phyloP scores from a whole-genome alignment of 78 protist species.

The Protostelium mycophagum region DNA sequence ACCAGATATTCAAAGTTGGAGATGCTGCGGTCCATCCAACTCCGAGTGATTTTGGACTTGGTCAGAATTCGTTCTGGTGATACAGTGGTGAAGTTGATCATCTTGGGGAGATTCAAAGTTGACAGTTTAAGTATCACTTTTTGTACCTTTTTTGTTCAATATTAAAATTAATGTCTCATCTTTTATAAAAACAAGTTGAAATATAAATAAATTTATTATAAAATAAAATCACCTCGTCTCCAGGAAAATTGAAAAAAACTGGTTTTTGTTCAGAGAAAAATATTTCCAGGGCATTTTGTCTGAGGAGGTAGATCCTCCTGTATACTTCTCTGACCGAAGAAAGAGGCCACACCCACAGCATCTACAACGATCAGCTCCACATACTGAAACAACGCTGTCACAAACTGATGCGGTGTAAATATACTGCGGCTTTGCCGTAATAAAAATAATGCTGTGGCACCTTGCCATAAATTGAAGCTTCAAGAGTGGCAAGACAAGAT shows the following conservation, averaged over 20 bases:
- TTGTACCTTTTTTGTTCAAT: too few relatives aligned
- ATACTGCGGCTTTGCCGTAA: too few relatives aligned
- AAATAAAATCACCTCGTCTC: constrained; percentile 44
- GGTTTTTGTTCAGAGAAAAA: constrained; percentile 52
- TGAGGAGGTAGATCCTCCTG: constrained; percentile 50
- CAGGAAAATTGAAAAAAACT: constrained; percentile 32
- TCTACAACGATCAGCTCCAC: too few relatives aligned
- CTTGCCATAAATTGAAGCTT: background rate
- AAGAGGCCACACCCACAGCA: background rate
- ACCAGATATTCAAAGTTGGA: constrained; percentile 83
- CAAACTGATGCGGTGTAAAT: too few relatives aligned
- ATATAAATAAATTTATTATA: too few relatives aligned
- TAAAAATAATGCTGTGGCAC: background rate
- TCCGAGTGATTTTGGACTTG: constrained; percentile 40
- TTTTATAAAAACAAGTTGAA: too few relatives aligned
- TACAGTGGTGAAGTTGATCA: constrained; percentile 26
- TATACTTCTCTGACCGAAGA: constrained; percentile 44
- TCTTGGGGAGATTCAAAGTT: constrained; percentile 32
- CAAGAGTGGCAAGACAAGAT: too few relatives aligned
- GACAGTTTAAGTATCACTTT: constrained; percentile 14
- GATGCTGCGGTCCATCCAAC: constrained; percentile 74
- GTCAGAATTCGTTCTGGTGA: constrained; percentile 28
- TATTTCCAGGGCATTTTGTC: constrained; percentile 69
- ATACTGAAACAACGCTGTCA: too few relatives aligned
- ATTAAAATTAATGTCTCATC: too few relatives aligned